Percentiles rank a stretch among this genome's conserved stretches.
Conservation (phyloP, 2,329 filamentous ascomycete genomes). For the Reticulascus tulasneorum region DNA sequence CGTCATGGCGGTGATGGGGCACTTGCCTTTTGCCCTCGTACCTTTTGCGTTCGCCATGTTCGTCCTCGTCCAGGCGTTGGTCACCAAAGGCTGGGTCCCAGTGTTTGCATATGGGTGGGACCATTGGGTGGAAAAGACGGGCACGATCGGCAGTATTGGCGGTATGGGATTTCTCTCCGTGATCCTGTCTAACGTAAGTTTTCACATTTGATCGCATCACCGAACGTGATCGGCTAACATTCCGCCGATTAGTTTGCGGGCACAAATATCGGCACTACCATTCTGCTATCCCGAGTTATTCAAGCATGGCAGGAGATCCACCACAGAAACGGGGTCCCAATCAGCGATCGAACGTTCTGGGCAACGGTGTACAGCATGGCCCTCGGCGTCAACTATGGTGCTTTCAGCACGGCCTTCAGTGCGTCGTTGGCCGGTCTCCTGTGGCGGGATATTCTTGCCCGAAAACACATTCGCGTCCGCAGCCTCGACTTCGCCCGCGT, state of each 20-base stretch:
- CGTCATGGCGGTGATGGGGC: constrained; percentile 57
- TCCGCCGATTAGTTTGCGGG: constrained; percentile 58
- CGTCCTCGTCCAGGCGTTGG: constrained; percentile 66
- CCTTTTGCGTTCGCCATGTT: constrained; percentile 75
- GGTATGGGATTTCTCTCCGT: constrained; percentile 72
- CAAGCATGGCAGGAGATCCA: constrained; percentile 66
- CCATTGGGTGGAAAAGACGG: constrained; percentile 66
- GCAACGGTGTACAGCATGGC: constrained; percentile 73
- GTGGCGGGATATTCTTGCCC: constrained; percentile 65
- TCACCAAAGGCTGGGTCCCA: constrained; percentile 70
- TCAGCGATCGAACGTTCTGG: constrained; percentile 66
- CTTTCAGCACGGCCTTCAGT: constrained; percentile 69
- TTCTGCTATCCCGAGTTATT: constrained; percentile 66
- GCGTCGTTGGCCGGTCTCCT: constrained; percentile 68
- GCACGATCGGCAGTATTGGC: constrained; percentile 63
- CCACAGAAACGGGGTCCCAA: constrained; percentile 35
- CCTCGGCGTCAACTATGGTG: constrained; percentile 70
- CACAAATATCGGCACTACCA: constrained; percentile 73
- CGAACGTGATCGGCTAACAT: constrained; percentile 11
- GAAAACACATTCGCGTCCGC: constrained; percentile 64
- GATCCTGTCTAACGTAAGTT: constrained; percentile 66
- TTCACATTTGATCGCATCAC: neutral
- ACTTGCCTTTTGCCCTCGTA: constrained; percentile 64
- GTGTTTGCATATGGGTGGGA: constrained; percentile 73
- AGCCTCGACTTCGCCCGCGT: constrained; percentile 63